phyloP scores from a whole-genome alignment of 2,329 filamentous ascomycete species.

The Colletotrichum noveboracense region DNA sequence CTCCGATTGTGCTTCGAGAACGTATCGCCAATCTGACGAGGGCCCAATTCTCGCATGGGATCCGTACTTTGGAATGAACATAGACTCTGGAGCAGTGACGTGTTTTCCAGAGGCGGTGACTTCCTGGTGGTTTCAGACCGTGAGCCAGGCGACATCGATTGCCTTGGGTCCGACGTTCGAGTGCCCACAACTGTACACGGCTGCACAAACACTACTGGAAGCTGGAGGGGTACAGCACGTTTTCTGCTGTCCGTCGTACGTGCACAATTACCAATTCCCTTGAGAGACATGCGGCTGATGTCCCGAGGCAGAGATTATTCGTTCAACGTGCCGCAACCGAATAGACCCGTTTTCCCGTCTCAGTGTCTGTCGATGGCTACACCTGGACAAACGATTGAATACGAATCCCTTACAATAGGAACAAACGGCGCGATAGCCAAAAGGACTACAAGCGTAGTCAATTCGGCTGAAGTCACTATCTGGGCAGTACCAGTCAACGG shows the following conservation, averaged over 20 bases:
- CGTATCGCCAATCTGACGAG: not conserved
- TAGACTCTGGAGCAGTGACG: not conserved
- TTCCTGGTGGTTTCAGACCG: not conserved
- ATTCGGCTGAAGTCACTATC: not conserved
- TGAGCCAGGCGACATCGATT: not conserved
- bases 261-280: not conserved
- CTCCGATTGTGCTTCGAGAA: not conserved
- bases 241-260: not conserved
- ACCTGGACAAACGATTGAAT: not conserved
- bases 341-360: not conserved
- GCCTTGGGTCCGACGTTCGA: not conserved
- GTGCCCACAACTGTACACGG: not conserved
- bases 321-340: not conserved
- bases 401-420: not conserved
- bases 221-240: not conserved
- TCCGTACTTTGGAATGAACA: not conserved
- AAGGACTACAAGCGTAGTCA: not conserved
- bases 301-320: not conserved
- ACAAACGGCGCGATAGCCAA: not conserved
- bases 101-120: not conserved
- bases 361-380: not conserved
- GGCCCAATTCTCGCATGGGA: not conserved
- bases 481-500: not conserved
- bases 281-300: not conserved
- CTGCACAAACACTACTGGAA: not conserved